Percentiles rank a stretch among this genome's conserved stretches.
Conservation (phyloP, 805 yeast genomes). For the Candida patagonica region DNA sequence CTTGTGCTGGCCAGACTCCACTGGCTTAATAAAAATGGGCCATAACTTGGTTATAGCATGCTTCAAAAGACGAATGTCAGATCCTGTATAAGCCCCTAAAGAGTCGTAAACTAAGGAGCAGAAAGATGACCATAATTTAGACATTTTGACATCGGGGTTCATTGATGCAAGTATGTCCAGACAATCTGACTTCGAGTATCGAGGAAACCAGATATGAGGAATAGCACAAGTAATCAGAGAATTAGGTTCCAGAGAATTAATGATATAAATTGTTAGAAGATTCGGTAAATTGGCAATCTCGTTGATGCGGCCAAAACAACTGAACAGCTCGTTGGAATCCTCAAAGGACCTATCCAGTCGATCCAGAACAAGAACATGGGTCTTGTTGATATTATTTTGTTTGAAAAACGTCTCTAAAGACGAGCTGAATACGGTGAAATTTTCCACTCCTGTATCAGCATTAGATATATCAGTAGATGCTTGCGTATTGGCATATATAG, state of each 20-base stretch:
- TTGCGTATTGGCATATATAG: conserved; percentile 32
- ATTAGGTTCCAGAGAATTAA: conserved; percentile 37
- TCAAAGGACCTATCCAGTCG: conserved; percentile 42
- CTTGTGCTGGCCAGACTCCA: conserved; percentile 8
- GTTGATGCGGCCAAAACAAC: conserved; percentile 33
- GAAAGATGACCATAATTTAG: conserved; percentile 17
- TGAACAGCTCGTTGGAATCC: conserved; percentile 31
- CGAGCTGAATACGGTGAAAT: conserved; percentile 34
- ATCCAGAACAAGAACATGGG: conserved; percentile 43
- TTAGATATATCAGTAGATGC: conserved; percentile 6
- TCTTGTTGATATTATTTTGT: conserved; percentile 24
- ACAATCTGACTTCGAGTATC: conserved; percentile 34
- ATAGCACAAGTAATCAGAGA: conserved; percentile 31
- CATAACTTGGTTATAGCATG: conserved; percentile 22
- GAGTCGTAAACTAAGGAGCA: conserved; percentile 36
- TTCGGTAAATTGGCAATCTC: conserved; percentile 34
- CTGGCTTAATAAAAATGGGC: conserved; percentile 26
- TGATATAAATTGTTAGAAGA: conserved; percentile 34
- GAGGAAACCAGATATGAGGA: conserved; percentile 38
- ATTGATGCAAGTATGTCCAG: conserved; percentile 26
- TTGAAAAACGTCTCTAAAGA: conserved; percentile 30
- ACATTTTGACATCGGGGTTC: not conserved
- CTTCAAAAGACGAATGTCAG: conserved; percentile 28
- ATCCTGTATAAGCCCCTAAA: conserved; percentile 37
- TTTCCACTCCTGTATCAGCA: conserved; percentile 31